Conservation (phyloP, 305 asterid species). For the Solanum hybrid region DNA sequence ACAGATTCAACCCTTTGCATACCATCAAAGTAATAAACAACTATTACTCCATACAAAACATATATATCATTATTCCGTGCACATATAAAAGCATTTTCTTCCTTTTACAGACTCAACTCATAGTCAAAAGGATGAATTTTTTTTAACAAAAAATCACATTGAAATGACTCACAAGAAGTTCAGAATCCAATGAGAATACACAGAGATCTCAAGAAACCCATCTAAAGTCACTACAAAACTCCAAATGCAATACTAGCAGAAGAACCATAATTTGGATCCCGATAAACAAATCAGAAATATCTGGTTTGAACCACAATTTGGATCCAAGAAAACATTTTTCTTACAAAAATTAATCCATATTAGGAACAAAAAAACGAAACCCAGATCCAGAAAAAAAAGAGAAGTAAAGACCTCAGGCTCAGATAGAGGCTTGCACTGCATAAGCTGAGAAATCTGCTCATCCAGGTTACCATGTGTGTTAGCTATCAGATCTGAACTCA, state of each 20-base stretch:
- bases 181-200: not conserved
- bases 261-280: not conserved
- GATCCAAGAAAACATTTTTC: not conserved
- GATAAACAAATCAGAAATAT: not conserved
- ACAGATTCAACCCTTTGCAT: not conserved
- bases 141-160: not conserved
- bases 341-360: not conserved
- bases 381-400: slow-evolving; percentile 8
- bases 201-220: not conserved
- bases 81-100: not conserved
- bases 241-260: not conserved
- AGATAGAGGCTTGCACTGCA: slow-evolving; percentile 95
- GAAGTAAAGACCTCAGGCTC: slow-evolving; percentile 62
- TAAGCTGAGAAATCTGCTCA: slow-evolving; percentile 89
- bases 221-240: not conserved
- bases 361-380: not conserved
- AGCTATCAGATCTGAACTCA: slow-evolving; percentile 88
- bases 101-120: not conserved
- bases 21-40: not conserved
- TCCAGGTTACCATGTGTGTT: slow-evolving; percentile 80
- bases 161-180: not conserved
- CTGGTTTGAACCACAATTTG: not conserved
- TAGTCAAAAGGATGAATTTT: not conserved
- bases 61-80: not conserved
- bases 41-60: not conserved